A percentile compares a stretch with the other conserved stretches of the same genome.
phyloP scores from a whole-genome alignment of 1,139 yeast species.

The Wickerhamomyces sp. region DNA sequence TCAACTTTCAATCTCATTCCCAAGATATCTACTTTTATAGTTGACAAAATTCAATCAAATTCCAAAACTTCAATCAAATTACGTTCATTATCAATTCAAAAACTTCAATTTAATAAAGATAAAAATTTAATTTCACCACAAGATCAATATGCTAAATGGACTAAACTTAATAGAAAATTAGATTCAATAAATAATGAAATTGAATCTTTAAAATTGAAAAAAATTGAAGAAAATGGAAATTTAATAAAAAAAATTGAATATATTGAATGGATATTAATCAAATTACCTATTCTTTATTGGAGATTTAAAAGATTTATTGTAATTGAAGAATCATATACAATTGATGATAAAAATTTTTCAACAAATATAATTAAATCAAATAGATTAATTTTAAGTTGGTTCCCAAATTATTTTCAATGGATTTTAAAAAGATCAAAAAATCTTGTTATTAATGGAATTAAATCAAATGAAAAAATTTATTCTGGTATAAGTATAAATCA shows the following conservation, averaged over 20 bases:
- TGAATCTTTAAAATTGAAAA: slow-evolving; percentile 36
- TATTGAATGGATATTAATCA: slow-evolving; percentile 30
- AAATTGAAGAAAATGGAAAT: slow-evolving; percentile 56
- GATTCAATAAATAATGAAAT: slow-evolving; percentile 56
- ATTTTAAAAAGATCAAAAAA: neutral
- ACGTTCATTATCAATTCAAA: slow-evolving; percentile 35
- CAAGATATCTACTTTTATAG: neutral
- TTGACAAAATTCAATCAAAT: neutral
- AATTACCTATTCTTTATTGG: slow-evolving; percentile 32
- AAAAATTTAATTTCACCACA: slow-evolving; percentile 73
- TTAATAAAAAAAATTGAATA: slow-evolving; percentile 39
- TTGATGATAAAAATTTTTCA: neutral
- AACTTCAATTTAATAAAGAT: slow-evolving; percentile 43
- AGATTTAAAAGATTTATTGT: neutral
- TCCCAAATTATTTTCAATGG: slow-evolving; percentile 1
- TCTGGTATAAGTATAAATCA: slow-evolving; percentile 35
- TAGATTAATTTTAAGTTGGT: slow-evolving; percentile 3
- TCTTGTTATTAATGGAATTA: neutral
- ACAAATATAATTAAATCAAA: neutral
- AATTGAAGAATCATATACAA: neutral
- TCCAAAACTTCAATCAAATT: slow-evolving; percentile 4
- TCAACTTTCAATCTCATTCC: neutral
- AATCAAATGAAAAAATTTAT: neutral
- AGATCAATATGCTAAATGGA: slow-evolving; percentile 95
- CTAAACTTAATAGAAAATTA: slow-evolving; percentile 73